Conservation (phyloP, 129 eudicot genomes). For the Flaveria robusta region DNA sequence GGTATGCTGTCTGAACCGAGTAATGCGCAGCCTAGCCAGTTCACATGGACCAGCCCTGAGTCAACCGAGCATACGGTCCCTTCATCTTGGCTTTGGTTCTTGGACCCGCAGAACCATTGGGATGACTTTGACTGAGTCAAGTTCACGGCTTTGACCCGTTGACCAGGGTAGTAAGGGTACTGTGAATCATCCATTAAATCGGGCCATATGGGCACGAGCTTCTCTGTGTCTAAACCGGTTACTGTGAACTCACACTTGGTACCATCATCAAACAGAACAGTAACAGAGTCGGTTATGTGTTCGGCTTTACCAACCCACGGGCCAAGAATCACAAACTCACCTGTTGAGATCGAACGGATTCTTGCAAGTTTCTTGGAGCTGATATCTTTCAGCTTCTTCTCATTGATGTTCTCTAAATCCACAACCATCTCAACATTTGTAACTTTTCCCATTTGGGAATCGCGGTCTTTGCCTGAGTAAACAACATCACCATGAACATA, state of each 20-base stretch:
- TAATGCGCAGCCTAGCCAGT: slow-evolving; percentile 72
- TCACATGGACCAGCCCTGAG: slow-evolving; percentile 71
- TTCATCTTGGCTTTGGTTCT: slow-evolving; percentile 44
- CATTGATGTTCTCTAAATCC: slow-evolving; percentile 69
- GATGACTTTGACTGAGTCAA: slow-evolving; percentile 45
- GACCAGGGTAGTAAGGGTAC: slow-evolving; percentile 88
- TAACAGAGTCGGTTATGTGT: slow-evolving; percentile 53
- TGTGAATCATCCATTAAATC: slow-evolving; percentile 74
- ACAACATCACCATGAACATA: slow-evolving; percentile 74
- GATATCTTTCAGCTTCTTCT: slow-evolving; percentile 48
- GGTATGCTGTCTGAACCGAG: slow-evolving; percentile 34
- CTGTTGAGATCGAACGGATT: slow-evolving; percentile 59
- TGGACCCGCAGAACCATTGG: slow-evolving; percentile 72
- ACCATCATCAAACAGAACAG: slow-evolving; percentile 77
- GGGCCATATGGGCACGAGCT: slow-evolving; percentile 54
- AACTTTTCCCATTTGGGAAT: slow-evolving; percentile 71
- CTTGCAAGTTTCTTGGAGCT: slow-evolving; percentile 51
- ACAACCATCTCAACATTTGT: slow-evolving; percentile 54
- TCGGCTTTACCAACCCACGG: slow-evolving; percentile 89
- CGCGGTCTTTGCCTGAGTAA: slow-evolving; percentile 45
- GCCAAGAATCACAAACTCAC: slow-evolving; percentile 67
- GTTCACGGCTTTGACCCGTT: slow-evolving; percentile 58
- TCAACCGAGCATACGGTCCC: slow-evolving; percentile 72
- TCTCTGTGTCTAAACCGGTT: slow-evolving; percentile 49
- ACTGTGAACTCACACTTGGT: slow-evolving; percentile 53